phyloP scores from a whole-genome alignment of 345 rosid genomes.

The Hypericum androsaemum region DNA sequence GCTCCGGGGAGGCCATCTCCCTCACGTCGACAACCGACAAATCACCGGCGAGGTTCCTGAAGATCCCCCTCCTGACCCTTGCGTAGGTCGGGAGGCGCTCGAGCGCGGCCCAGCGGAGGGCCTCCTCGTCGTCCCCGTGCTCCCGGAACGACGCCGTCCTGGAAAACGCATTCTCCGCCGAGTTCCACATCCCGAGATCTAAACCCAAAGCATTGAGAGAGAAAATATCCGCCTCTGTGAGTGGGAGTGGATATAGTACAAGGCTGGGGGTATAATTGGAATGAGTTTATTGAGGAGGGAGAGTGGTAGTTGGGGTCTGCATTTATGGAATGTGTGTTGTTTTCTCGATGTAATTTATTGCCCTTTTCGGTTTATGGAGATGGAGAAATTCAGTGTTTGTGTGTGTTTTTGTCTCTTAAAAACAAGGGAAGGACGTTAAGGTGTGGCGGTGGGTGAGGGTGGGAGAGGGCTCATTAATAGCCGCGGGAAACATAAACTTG shows the following conservation, averaged over 20 bases:
- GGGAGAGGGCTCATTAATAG: slow-evolving; percentile 29
- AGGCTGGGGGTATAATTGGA: background rate
- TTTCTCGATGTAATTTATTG: too few species aligned
- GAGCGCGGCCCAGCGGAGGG: slow-evolving; percentile 82
- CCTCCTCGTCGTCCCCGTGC: slow-evolving; percentile 63
- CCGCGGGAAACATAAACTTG: slow-evolving; percentile 40
- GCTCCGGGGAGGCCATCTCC: slow-evolving; percentile 59
- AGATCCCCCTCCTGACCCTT: slow-evolving; percentile 68
- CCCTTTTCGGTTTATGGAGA: too few species aligned
- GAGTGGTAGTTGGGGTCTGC: slow-evolving; percentile 44
- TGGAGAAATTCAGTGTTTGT: background rate
- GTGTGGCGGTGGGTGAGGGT: slow-evolving; percentile 7
- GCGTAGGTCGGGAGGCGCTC: slow-evolving; percentile 80
- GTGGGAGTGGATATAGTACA: background rate
- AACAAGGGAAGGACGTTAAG: slow-evolving; percentile 13
- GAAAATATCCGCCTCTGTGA: background rate
- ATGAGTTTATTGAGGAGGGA: slow-evolving; percentile 1
- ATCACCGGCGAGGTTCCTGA: slow-evolving; percentile 59
- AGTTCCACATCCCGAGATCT: slow-evolving; percentile 62
- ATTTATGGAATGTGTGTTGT: slow-evolving; percentile 30
- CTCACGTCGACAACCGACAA: slow-evolving; percentile 54
- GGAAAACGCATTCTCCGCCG: slow-evolving; percentile 65
- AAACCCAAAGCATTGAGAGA: background rate
- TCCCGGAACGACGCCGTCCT: slow-evolving; percentile 56
- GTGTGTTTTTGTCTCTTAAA: background rate